Base-by-base conservation (phyloP, 140 eudicot genomes). In the Stevia rebaudiana region DNA sequence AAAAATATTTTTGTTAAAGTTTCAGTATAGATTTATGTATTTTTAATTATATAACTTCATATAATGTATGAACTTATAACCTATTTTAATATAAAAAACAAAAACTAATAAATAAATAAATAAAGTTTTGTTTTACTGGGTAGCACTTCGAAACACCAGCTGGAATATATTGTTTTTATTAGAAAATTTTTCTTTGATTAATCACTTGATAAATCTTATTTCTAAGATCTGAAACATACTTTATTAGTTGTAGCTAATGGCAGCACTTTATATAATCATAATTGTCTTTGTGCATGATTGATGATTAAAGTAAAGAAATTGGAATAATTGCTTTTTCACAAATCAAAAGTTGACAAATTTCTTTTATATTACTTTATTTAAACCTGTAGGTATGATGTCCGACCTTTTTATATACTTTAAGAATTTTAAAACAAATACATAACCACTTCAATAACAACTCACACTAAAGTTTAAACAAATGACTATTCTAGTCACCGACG, bases 71-170 rank as follows among this genome's bases (percentile, higher is more conserved):
- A n/a, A n/a, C n/a, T n/a, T n/a, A n/a, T n/a, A n/a, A n/a, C n/a
- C n/a, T n/a, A n/a, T n/a, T n/a, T n/a, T n/a, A n/a, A n/a, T n/a
- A n/a, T n/a, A n/a, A n/a, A n/a, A n/a, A n/a, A n/a, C n/a, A n/a
- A n/a, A n/a, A n/a, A n/a, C n/a, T n/a, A n/a, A n/a, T n/a, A n/a
- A n/a, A n/a, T n/a, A n/a, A n/a, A n/a, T 28, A 28, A 61, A 61
- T 31, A 63, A 63, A 42, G 13, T 67, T 30, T 72, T 56, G 73
- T 65, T 56, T 73, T 36, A 65, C 78, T 55, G 73, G 67, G 67
- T 65, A 56, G 78, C 78, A 73, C 78, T 64, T 56, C 68, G 74
- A 37, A 66, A 63, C 75, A 65, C 68, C 73, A 74, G 73, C 73
- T 74, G 78, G 78, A 36, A 22, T 57, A 36, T 46, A 65, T 74